phyloP scores from a whole-genome alignment of 352 stramenopile genomes.

The Pythium utonaiense region DNA sequence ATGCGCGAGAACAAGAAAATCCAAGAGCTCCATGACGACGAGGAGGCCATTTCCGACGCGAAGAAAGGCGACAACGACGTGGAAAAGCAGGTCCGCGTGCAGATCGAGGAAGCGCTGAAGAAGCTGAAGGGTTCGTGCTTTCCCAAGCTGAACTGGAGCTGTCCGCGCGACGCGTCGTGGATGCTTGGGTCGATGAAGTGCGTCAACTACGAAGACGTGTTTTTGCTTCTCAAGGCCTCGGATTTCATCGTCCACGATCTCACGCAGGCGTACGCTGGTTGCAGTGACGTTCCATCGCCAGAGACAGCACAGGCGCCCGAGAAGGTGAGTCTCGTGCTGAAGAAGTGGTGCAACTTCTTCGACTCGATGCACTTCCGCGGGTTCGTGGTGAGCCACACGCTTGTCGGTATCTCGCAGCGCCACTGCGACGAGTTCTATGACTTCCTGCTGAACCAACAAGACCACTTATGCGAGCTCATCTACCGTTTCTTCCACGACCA shows the following conservation, averaged over 20 bases:
- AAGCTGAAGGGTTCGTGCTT: slow-evolving; percentile 70
- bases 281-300: slow-evolving; percentile 18
- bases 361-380: slow-evolving; percentile 95
- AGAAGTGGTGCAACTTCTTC: slow-evolving; percentile 94
- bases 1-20: slow-evolving; percentile 6
- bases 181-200: slow-evolving; percentile 82
- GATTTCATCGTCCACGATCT: slow-evolving; percentile 92
- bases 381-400: slow-evolving; percentile 80
- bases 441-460: slow-evolving; percentile 80
- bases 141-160: slow-evolving; percentile 94
- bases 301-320: not conserved
- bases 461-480: slow-evolving; percentile 61
- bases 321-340: slow-evolving; percentile 84
- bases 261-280: slow-evolving; percentile 76
- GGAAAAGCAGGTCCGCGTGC: slow-evolving; percentile 36
- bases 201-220: slow-evolving; percentile 77
- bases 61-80: slow-evolving; percentile 27
- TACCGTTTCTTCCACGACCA: slow-evolving; percentile 53
- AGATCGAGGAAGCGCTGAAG: slow-evolving; percentile 67
- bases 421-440: slow-evolving; percentile 91
- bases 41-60: slow-evolving; percentile 22
- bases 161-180: slow-evolving; percentile 91
- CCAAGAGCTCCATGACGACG: slow-evolving; percentile 25
- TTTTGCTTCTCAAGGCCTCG: slow-evolving; percentile 77
- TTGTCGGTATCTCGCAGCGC: slow-evolving; percentile 90